Percentiles rank a stretch among this genome's conserved stretches.
These are phyloP conservation scores for Microsporum audouinii DNA, from an alignment of 2,329 filamentous ascomycete species.

Conservation along the genomic window DNA sequence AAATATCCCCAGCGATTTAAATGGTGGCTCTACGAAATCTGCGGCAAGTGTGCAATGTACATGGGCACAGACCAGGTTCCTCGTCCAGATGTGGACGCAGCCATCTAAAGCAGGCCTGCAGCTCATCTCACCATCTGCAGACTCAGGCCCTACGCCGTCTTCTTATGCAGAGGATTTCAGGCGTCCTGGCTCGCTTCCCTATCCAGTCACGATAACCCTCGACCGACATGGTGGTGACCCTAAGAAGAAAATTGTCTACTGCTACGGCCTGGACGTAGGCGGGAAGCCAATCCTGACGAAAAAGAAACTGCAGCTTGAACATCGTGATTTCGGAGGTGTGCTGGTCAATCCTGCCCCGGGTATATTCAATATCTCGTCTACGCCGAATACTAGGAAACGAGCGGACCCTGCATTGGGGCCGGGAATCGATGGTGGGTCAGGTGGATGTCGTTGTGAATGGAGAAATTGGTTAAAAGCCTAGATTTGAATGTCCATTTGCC, in stretches of 20 bases:
- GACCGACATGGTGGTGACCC: constrained; percentile 49
- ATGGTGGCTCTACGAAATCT: constrained; percentile 40
- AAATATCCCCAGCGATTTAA: constrained; percentile 34
- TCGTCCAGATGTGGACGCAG: constrained; percentile 52
- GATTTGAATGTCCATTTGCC: background rate
- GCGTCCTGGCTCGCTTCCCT: constrained; percentile 48
- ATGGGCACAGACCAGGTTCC: constrained; percentile 50
- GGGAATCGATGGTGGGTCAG: constrained; percentile 45
- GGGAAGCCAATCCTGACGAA: constrained; percentile 31
- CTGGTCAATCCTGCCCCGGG: constrained; percentile 42
- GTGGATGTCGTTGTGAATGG: constrained; percentile 51
- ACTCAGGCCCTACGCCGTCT: constrained; percentile 17
- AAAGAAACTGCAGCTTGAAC: constrained; percentile 42
- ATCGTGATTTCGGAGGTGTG: constrained; percentile 40
- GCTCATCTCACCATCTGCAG: constrained; percentile 16
- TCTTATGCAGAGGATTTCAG: constrained; percentile 36
- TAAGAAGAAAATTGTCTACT: constrained; percentile 47
- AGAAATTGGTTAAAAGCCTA: constrained; percentile 35
- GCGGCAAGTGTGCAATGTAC: constrained; percentile 43
- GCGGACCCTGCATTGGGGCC: constrained; percentile 10
- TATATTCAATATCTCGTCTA: constrained; percentile 26
- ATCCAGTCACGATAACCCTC: constrained; percentile 48
- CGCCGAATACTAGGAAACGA: constrained; percentile 14
- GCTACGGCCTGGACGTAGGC: constrained; percentile 44
- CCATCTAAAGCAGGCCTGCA: constrained; percentile 21